phyloP scores from a whole-genome alignment of 108 stramenopile species.

The Cyclostephanos invisitatus region DNA sequence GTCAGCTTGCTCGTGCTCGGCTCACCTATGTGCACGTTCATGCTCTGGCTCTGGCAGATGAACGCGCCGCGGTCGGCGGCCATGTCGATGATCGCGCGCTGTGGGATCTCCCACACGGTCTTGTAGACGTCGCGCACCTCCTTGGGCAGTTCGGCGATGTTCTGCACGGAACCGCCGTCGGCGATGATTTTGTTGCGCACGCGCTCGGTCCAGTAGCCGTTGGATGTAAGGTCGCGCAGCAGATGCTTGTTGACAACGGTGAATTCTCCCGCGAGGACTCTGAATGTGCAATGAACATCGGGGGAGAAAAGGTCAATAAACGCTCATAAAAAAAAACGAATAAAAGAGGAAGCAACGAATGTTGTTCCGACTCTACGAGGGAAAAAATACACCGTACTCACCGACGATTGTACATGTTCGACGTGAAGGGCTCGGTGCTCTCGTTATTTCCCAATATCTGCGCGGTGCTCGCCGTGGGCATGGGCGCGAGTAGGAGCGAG shows the following conservation, averaged over 20 bases:
- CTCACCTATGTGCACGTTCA: conserved; percentile 99
- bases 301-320: background rate
- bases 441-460: conserved; percentile 99
- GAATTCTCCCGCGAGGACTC: conserved; percentile 98
- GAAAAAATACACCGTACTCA: background rate
- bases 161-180: conserved; percentile 95
- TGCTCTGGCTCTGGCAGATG: conserved; percentile 98
- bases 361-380: background rate
- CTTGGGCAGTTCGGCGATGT: conserved; percentile 90
- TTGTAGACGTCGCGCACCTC: conserved; percentile 95
- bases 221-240: conserved; percentile 91
- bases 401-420: conserved; percentile 99
- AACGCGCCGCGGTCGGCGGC: conserved; percentile 98
- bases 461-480: conserved; percentile 99
- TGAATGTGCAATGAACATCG: background rate
- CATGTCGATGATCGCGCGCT: conserved; percentile 94
- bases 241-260: conserved; percentile 99
- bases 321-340: background rate
- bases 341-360: background rate
- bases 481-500: conserved; percentile 97
- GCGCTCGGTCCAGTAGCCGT: conserved; percentile 95
- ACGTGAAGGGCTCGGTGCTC: conserved; percentile 98
- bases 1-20: conserved; percentile 93
- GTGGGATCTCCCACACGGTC: conserved; percentile 99
- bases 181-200: conserved; percentile 97